Evolutionary conservation across 192 early-diverging fungal genomes (phyloP), one percentile per base, ranked within the genome.

Genomic region (Coemansia sp.): DNA sequence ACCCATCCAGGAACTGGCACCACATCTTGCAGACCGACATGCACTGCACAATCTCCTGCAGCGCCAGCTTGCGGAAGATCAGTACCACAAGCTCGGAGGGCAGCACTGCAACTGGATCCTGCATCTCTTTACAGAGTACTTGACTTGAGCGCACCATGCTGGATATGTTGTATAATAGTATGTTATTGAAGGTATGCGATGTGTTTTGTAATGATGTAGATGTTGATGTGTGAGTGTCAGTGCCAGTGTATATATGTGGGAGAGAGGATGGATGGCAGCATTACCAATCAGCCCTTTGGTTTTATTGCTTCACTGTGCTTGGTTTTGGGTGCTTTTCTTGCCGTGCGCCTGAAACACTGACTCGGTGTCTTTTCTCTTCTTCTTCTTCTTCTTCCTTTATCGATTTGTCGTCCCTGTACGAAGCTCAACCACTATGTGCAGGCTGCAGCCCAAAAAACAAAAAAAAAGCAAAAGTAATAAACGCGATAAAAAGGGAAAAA

Each of bases 11-110:
- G 15, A 66, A 71, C 39, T 65, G 65, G 42, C 61, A 71, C 77
- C 77, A 79, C n/a, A 5, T 57, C 41, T 65, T 79, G 1, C 71
- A 79, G 7, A 79, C 77, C 15, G 60, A 56, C 77, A 71, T 74
- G 62, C 72, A 79, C 26, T 53, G 62, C 16, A 66, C 69, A 43
- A 75, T 64, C 26, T 74, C 65, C 37, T 60, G 63, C 40, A 79
- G 52, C 38, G 62, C 32, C 48, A 79, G 61, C 9, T 71, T 63
- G 61, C 77, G 69, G 19, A 79, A 74, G 23, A 79, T 74, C 32
- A 68, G 37, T 19, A 79, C 64, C 11, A 52, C 43, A 10, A 79
- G 44, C 48, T 79, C 72, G 1, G 54, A 50, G 12, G 77, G 77
- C 41, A 79, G 63, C 16, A 15, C 56, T 12, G 38, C 42, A 56